Evolutionary conservation across 371 early-diverging fungal species (phyloP).

Genomic region (Mucor circinelloides): DNA sequence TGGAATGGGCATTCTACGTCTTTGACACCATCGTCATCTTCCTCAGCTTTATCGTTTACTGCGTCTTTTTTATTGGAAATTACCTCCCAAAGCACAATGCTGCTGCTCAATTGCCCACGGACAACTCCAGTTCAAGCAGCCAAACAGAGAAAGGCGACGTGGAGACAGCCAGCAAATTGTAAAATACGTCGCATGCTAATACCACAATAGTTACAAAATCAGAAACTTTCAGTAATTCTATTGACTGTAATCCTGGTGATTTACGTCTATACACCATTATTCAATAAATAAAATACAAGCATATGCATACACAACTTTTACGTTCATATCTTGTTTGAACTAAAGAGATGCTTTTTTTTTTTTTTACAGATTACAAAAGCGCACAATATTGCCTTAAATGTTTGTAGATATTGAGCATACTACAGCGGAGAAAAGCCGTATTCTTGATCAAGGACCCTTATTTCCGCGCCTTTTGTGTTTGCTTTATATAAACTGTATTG

Average conservation of each 20-base stretch:
- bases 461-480: neutral
- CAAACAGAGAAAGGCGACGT: neutral
- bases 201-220: neutral
- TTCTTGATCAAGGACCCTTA: neutral
- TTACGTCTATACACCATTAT: neutral
- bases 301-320: neutral
- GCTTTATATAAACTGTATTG: too few species aligned
- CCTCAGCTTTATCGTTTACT: slow-evolving; percentile 8
- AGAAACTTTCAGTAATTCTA: too few species aligned
- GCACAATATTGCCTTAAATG: neutral
- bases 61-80: slow-evolving; percentile 16
- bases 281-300: neutral
- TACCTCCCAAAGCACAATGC: slow-evolving; percentile 14
- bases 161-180: neutral
- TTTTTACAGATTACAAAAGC: too few species aligned
- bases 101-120: neutral
- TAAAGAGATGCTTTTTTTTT: neutral
- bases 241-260: neutral
- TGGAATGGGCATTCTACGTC: slow-evolving; percentile 27
- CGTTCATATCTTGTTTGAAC: neutral
- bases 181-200: neutral
- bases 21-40: slow-evolving; percentile 17
- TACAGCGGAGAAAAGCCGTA: neutral
- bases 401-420: neutral
- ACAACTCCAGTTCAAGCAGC: neutral